These are phyloP conservation scores for Malus domestica DNA, from an alignment of 306 rosid genomes.

Conservation along the genomic window ASM211411v1 NC_041804.1:1755001-1755500, in stretches of 20 bases:
- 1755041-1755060: slow-evolving; percentile 16
- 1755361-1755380: no score
- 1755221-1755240: background rate
- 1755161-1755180: slow-evolving; percentile 13
- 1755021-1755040: no score
- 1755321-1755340: no score
- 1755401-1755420: no score
- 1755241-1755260: background rate
- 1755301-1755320: no score
- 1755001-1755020: no score
- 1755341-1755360: no score
- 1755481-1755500: no score
- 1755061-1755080: slow-evolving; percentile 35
- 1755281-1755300: no score
- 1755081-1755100: slow-evolving; percentile 45
- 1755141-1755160: slow-evolving; percentile 16
- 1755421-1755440: background rate
- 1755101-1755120: slow-evolving; percentile 34
- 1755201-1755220: slow-evolving; percentile 26
- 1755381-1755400: no score
- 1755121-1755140: background rate
- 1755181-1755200: slow-evolving; percentile 18
- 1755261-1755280: background rate
- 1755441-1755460: background rate
- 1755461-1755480: background rate